phyloP scores from a whole-genome alignment of 495 filamentous ascomycete species.

The Penicillium herquei region DNA sequence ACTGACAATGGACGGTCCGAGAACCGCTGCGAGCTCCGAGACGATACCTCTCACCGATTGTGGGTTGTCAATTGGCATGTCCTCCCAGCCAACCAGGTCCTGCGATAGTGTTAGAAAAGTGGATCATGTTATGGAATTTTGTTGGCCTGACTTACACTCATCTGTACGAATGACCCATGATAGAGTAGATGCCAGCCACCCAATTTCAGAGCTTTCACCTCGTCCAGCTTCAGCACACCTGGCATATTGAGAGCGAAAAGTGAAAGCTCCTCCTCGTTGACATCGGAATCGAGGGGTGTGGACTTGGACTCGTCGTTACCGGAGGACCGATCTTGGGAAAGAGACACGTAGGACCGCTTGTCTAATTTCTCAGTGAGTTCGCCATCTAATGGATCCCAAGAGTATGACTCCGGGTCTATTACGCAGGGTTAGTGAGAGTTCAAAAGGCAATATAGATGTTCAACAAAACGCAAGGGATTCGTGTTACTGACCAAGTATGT shows the following conservation, averaged over 20 bases:
- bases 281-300: constrained; percentile 29
- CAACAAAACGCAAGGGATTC: neutral
- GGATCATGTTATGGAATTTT: constrained; percentile 9
- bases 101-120: constrained; percentile 26
- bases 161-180: constrained; percentile 40
- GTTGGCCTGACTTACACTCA: constrained; percentile 34
- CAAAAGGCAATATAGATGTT: neutral
- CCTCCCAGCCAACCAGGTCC: constrained; percentile 68
- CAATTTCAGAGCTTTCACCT: constrained; percentile 63
- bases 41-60: constrained; percentile 62
- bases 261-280: constrained; percentile 47
- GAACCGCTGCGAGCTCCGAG: constrained; percentile 71
- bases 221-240: constrained; percentile 63
- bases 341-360: constrained; percentile 63
- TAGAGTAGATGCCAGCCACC: constrained; percentile 53
- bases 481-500: constrained; percentile 60
- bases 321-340: constrained; percentile 50
- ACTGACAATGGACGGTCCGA: constrained; percentile 66
- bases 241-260: constrained; percentile 74
- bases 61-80: constrained; percentile 50
- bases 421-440: neutral
- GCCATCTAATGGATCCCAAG: constrained; percentile 74
- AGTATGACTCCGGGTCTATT: constrained; percentile 67
- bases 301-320: constrained; percentile 8
- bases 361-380: constrained; percentile 64